phyloP scores from a whole-genome alignment of 192 early-diverging fungal species.

The Coemansia sp. region DNA sequence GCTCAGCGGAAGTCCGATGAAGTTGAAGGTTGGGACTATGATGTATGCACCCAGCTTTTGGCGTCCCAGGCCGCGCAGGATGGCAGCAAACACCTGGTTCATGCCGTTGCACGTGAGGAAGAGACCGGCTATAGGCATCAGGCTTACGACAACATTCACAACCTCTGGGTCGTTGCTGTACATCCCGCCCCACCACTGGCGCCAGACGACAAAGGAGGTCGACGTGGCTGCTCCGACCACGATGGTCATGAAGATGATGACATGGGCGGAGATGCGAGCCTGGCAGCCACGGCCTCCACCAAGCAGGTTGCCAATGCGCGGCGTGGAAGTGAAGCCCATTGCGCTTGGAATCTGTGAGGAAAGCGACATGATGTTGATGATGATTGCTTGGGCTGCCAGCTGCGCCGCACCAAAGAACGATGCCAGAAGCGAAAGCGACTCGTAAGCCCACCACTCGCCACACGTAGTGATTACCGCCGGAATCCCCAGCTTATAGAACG shows the following conservation, averaged over 20 bases:
- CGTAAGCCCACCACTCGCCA: conserved; percentile 82
- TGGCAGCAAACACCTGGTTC: conserved; percentile 60
- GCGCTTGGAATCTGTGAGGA: conserved; percentile 74
- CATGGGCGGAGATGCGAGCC: conserved; percentile 58
- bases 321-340: conserved; percentile 72
- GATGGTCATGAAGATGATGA: conserved; percentile 60
- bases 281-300: conserved; percentile 59
- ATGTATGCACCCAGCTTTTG: conserved; percentile 57
- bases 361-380: conserved; percentile 69
- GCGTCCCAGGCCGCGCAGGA: conserved; percentile 56
- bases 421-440: conserved; percentile 67
- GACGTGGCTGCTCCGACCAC: conserved; percentile 59
- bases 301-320: conserved; percentile 75
- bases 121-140: conserved; percentile 36
- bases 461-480: conserved; percentile 82
- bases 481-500: conserved; percentile 68
- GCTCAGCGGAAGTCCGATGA: conserved; percentile 54
- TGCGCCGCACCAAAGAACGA: conserved; percentile 73
- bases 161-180: conserved; percentile 46
- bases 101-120: conserved; percentile 56
- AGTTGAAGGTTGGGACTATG: conserved; percentile 51
- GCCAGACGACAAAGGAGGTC: conserved; percentile 54
- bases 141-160: conserved; percentile 21
- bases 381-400: conserved; percentile 79
- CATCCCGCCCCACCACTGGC: conserved; percentile 63